Percentiles rank a stretch among this genome's conserved stretches.
phyloP scores from a whole-genome alignment of 257 asterid genomes.

The Asclepias syriaca region DNA sequence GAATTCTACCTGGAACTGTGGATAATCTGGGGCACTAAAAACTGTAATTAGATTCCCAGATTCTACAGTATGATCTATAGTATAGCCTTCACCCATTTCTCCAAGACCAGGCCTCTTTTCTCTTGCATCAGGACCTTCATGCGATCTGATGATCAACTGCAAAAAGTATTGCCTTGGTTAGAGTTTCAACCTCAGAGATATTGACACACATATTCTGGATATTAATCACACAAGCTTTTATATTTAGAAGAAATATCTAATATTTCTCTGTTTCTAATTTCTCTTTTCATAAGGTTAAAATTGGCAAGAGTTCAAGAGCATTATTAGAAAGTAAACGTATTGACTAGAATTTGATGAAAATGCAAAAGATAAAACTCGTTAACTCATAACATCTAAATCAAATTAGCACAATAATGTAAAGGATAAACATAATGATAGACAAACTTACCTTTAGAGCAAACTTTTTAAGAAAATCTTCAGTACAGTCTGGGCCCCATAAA shows the following conservation, averaged over 20 bases:
- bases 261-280: neutral
- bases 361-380: neutral
- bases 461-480: constrained; percentile 81
- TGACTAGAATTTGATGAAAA: neutral
- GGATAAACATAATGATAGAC: neutral
- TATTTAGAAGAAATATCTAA: neutral
- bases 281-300: neutral
- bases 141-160: constrained; percentile 92
- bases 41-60: constrained; percentile 86
- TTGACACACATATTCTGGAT: neutral
- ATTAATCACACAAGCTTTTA: neutral
- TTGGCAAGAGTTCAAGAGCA: neutral
- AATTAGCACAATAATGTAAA: neutral
- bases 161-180: constrained; percentile 20
- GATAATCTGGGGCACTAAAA: constrained; percentile 99
- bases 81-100: constrained; percentile 82
- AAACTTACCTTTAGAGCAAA: constrained; percentile 56
- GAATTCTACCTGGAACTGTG: constrained; percentile 82
- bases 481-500: constrained; percentile 94
- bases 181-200: constrained; percentile 19
- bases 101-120: constrained; percentile 74
- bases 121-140: constrained; percentile 99
- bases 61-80: constrained; percentile 77
- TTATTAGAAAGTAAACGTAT: neutral
- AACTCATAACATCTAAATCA: neutral